Conservation (phyloP, 2,329 filamentous ascomycete genomes). For the Esteya vermicola region DNA sequence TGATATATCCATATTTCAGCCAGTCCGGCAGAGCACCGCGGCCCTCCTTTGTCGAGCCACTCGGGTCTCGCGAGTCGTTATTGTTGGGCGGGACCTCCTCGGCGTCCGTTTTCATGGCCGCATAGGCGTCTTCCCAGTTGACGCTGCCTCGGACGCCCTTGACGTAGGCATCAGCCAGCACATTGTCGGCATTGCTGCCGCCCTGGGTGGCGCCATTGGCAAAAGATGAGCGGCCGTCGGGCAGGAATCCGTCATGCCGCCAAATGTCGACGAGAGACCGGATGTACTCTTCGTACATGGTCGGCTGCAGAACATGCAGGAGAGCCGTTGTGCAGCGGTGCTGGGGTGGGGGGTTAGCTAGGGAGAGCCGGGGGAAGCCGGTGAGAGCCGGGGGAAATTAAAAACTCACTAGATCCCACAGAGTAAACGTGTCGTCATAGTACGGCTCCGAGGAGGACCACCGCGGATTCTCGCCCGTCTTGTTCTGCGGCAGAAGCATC, state of each 20-base stretch:
- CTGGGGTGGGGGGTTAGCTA: neutral
- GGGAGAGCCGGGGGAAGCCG: neutral
- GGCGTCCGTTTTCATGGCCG: conserved; percentile 53
- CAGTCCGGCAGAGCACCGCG: conserved; percentile 57
- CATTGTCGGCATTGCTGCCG: conserved; percentile 56
- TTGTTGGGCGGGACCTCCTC: conserved; percentile 48
- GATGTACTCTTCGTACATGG: conserved; percentile 49
- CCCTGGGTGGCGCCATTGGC: conserved; percentile 57
- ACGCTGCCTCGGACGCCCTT: conserved; percentile 50
- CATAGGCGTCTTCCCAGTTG: conserved; percentile 49
- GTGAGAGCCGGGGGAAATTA: too few relatives aligned
- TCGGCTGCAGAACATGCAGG: conserved; percentile 50
- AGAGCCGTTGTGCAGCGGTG: conserved; percentile 53
- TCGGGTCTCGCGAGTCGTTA: conserved; percentile 38
- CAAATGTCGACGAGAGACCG: conserved; percentile 56
- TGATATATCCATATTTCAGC: conserved; percentile 50
- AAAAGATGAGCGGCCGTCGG: conserved; percentile 52
- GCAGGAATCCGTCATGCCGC: conserved; percentile 48
- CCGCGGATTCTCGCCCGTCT: conserved; percentile 54
- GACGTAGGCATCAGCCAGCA: conserved; percentile 58
- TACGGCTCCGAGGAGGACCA: conserved; percentile 54
- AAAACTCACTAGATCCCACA: conserved; percentile 38
- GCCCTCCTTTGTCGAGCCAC: conserved; percentile 52
- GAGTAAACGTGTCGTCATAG: conserved; percentile 58
- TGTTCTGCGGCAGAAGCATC: conserved; percentile 54